These are phyloP conservation scores for Imleria badia DNA, from an alignment of 768 basidiomycete species.

Conservation along the genomic window DNA sequence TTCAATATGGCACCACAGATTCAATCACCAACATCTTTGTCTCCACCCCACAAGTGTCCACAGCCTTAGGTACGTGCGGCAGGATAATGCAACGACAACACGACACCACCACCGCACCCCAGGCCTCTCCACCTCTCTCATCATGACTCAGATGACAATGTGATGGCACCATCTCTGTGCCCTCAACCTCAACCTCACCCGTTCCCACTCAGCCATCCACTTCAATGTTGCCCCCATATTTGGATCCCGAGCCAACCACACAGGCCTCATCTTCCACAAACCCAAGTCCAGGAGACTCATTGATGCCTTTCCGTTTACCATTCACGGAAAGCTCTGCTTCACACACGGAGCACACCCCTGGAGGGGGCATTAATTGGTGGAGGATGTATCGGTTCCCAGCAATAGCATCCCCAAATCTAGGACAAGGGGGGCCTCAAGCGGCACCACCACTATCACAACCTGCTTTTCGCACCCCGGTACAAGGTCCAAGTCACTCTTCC, in stretches of 20 bases:
- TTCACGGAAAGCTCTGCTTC: slow-evolving; percentile 31
- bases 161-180: too few relatives aligned
- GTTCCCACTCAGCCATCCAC: background rate
- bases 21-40: too few relatives aligned
- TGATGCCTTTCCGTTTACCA: slow-evolving; percentile 34
- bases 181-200: too few relatives aligned
- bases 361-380: slow-evolving; percentile 74
- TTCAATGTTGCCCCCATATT: slow-evolving; percentile 2
- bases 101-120: too few relatives aligned
- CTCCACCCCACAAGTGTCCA: too few relatives aligned
- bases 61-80: too few relatives aligned
- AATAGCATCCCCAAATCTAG: slow-evolving; percentile 43
- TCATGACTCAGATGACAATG: too few relatives aligned
- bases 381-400: slow-evolving; percentile 79
- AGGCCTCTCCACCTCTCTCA: too few relatives aligned
- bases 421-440: slow-evolving; percentile 16
- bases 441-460: slow-evolving; percentile 27
- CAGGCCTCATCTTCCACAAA: background rate
- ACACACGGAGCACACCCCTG: slow-evolving; percentile 39
- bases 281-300: slow-evolving; percentile 14
- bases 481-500: slow-evolving; percentile 22
- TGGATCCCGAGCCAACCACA: background rate
- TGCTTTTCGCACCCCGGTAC: slow-evolving; percentile 13
- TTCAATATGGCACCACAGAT: too few relatives aligned
- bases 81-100: too few relatives aligned